A percentile compares a stretch with the other conserved stretches of the same genome.
Conservation (phyloP, 1,284 basidiomycete species). For the Irpex sp. region DNA sequence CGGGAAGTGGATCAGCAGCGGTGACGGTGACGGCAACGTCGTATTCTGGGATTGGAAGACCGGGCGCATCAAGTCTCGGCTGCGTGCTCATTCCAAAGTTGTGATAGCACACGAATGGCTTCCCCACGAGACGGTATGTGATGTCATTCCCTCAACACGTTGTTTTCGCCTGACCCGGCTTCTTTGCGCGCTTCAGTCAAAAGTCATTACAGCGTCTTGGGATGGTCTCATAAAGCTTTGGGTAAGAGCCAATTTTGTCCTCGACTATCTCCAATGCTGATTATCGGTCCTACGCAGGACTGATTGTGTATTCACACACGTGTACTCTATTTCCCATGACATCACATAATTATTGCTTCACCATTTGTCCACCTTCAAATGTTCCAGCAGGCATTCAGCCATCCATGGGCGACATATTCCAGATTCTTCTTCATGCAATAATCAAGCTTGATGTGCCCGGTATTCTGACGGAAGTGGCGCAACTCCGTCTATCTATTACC, state of each 20-base stretch:
- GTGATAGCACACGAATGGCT: slow-evolving; percentile 98
- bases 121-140: slow-evolving; percentile 91
- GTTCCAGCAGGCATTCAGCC: neutral
- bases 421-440: neutral
- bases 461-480: neutral
- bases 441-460: neutral
- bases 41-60: slow-evolving; percentile 99
- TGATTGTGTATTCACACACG: slow-evolving; percentile 1
- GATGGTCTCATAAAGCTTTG: slow-evolving; percentile 97
- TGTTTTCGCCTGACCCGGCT: slow-evolving; percentile 6
- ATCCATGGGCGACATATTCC: neutral
- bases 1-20: slow-evolving; percentile 95
- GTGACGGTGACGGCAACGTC: slow-evolving; percentile 92
- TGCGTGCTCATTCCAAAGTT: slow-evolving; percentile 90
- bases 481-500: neutral
- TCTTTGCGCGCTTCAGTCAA: slow-evolving; percentile 55
- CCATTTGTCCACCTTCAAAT: neutral
- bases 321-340: slow-evolving; percentile 11
- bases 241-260: slow-evolving; percentile 37
- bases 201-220: slow-evolving; percentile 95
- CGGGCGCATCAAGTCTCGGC: slow-evolving; percentile 87
- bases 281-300: slow-evolving; percentile 5
- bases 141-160: neutral
- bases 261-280: neutral
- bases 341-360: slow-evolving; percentile 2